phyloP scores from a whole-genome alignment of 2,329 filamentous ascomycete species.

The Cladosporium sp. region DNA sequence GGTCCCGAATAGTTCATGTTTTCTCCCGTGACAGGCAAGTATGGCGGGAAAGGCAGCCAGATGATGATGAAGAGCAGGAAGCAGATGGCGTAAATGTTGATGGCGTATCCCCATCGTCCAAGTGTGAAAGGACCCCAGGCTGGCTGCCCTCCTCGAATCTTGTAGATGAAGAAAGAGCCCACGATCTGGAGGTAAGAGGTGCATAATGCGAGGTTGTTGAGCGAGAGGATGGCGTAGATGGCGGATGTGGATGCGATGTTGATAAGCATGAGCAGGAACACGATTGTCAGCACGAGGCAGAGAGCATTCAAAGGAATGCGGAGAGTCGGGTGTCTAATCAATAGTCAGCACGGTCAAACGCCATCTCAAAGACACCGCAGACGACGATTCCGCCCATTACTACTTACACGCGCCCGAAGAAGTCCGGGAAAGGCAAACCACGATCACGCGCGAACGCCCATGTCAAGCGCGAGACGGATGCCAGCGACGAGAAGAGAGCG shows the following conservation, averaged over 20 bases:
- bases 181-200: constrained; percentile 39
- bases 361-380: not conserved
- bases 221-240: constrained; percentile 39
- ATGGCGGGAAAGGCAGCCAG: constrained; percentile 31
- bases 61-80: constrained; percentile 43
- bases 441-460: constrained; percentile 12
- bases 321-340: constrained; percentile 21
- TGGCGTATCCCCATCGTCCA: constrained; percentile 22
- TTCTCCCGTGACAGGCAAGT: constrained; percentile 22
- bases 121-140: constrained; percentile 21
- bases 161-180: constrained; percentile 32
- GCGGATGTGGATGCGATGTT: constrained; percentile 34
- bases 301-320: constrained; percentile 43
- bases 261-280: constrained; percentile 29
- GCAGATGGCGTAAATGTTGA: constrained; percentile 33
- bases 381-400: not conserved
- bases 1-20: constrained; percentile 27
- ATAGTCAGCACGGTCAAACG: not conserved
- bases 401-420: constrained; percentile 19
- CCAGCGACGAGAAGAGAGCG: constrained; percentile 8
- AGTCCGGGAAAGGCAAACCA: constrained; percentile 10
- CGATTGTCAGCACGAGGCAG: constrained; percentile 35
- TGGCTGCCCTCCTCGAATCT: constrained; percentile 2
- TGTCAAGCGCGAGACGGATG: constrained; percentile 16
- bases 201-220: constrained; percentile 37